Conservation (phyloP, 1,284 basidiomycete species). For the Blastosporella zonata region DNA sequence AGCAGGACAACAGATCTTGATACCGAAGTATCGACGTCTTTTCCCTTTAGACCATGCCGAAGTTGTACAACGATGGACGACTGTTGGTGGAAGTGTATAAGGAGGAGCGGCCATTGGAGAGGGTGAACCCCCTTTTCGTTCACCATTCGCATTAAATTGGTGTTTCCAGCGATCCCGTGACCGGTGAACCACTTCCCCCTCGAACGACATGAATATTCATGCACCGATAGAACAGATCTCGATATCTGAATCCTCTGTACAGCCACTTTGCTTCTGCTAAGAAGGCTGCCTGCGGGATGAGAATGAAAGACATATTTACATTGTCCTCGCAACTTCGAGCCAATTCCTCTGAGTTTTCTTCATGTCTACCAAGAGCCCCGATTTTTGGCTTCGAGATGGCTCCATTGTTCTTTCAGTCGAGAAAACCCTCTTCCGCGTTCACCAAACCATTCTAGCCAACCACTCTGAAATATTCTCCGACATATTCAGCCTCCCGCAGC, state of each 20-base stretch:
- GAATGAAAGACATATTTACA: neutral
- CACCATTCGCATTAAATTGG: too few species aligned
- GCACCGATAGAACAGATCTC: neutral
- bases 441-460: conserved; percentile 36
- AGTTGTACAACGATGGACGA: too few species aligned
- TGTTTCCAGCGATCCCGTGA: too few species aligned
- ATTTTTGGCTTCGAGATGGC: conserved; percentile 39
- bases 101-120: too few species aligned
- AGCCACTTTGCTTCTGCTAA: neutral
- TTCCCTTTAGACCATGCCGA: too few species aligned
- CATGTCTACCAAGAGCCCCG: neutral
- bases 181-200: too few species aligned
- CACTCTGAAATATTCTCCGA: conserved; percentile 38
- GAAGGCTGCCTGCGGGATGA: neutral
- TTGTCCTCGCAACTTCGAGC: neutral
- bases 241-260: too few species aligned
- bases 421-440: conserved; percentile 33
- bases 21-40: too few species aligned
- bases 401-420: conserved; percentile 35
- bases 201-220: too few species aligned
- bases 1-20: too few species aligned
- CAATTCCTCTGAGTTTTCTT: neutral
- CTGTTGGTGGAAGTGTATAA: too few species aligned
- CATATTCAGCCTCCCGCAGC: conserved; percentile 34
- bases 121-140: too few species aligned